A percentile compares a stretch with the other conserved stretches of the same genome.
phyloP scores from a whole-genome alignment of 768 basidiomycete species.

The Clitopilus hobsonii region DNA sequence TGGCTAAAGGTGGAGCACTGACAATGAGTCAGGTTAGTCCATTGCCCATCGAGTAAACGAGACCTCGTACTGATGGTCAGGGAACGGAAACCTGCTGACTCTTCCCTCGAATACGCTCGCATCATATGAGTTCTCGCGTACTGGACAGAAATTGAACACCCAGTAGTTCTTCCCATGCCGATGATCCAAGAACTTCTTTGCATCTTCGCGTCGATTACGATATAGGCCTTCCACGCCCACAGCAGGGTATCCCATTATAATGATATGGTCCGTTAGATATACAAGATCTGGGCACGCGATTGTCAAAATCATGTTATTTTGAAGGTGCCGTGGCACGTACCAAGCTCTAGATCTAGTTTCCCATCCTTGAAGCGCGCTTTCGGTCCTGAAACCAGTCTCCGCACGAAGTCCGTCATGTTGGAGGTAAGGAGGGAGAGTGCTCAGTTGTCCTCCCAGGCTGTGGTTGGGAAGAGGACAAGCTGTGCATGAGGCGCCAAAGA shows the following conservation, averaged over 20 bases:
- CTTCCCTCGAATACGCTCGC: slow-evolving; percentile 62
- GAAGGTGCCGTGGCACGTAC: slow-evolving; percentile 21
- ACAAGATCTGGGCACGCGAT: slow-evolving; percentile 38
- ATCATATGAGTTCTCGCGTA: slow-evolving; percentile 77
- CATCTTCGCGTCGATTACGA: slow-evolving; percentile 73
- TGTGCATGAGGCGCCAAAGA: too few species aligned
- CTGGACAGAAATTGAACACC: slow-evolving; percentile 87
- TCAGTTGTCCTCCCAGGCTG: too few species aligned
- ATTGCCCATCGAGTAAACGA: background rate
- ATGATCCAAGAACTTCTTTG: slow-evolving; percentile 67
- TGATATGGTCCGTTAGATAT: slow-evolving; percentile 69
- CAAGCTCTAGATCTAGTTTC: slow-evolving; percentile 64
- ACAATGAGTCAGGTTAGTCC: background rate
- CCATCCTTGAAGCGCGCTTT: slow-evolving; percentile 76
- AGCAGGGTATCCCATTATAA: slow-evolving; percentile 85
- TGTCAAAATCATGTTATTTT: background rate
- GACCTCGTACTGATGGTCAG: slow-evolving; percentile 82
- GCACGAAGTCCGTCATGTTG: slow-evolving; percentile 59
- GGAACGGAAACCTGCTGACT: slow-evolving; percentile 83
- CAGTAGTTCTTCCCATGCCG: slow-evolving; percentile 76
- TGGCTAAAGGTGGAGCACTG: slow-evolving; percentile 73
- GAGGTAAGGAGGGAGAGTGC: background rate
- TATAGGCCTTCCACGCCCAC: slow-evolving; percentile 75
- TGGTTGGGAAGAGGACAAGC: too few species aligned
- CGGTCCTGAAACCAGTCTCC: slow-evolving; percentile 74